Conservation (phyloP, 805 yeast species). For the Naumovozyma castellii region DNA sequence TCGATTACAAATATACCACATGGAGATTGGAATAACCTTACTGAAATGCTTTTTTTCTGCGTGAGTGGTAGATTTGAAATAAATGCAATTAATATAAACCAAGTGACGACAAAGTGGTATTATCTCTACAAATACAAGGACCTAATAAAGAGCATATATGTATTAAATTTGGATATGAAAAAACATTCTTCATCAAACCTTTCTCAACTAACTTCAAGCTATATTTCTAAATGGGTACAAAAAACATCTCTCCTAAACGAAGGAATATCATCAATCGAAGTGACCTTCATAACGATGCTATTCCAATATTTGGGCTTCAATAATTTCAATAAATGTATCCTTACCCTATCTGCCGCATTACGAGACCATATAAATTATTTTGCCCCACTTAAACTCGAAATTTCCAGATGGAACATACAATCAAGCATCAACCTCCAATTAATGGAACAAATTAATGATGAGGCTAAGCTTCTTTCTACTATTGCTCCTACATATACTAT, state of each 20-base stretch:
- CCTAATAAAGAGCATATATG: constrained; percentile 29
- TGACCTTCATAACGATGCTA: constrained; percentile 14
- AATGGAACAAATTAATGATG: background rate
- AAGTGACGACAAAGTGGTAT: constrained; percentile 10
- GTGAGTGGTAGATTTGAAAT: constrained; percentile 5
- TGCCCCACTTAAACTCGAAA: constrained; percentile 5
- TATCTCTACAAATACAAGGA: constrained; percentile 22
- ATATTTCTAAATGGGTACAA: constrained; percentile 26
- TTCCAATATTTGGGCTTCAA: constrained; percentile 21
- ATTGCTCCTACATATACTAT: constrained; percentile 2
- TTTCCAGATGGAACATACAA: constrained; percentile 7
- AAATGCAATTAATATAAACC: background rate
- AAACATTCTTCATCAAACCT: constrained; percentile 27
- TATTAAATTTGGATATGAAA: constrained; percentile 28
- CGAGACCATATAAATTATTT: constrained; percentile 6
- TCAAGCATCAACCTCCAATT: constrained; percentile 14
- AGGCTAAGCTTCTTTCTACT: background rate
- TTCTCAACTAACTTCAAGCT: constrained; percentile 24
- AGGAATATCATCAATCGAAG: constrained; percentile 17
- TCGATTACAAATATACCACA: constrained; percentile 2
- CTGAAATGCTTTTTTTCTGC: constrained; percentile 13
- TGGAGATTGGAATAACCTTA: constrained; percentile 16
- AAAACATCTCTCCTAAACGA: background rate
- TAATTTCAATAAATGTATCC: constrained; percentile 16
- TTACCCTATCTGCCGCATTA: constrained; percentile 7